phyloP scores from a whole-genome alignment of 2,329 filamentous ascomycete species.

The Pseudocercospora crystallina region DNA sequence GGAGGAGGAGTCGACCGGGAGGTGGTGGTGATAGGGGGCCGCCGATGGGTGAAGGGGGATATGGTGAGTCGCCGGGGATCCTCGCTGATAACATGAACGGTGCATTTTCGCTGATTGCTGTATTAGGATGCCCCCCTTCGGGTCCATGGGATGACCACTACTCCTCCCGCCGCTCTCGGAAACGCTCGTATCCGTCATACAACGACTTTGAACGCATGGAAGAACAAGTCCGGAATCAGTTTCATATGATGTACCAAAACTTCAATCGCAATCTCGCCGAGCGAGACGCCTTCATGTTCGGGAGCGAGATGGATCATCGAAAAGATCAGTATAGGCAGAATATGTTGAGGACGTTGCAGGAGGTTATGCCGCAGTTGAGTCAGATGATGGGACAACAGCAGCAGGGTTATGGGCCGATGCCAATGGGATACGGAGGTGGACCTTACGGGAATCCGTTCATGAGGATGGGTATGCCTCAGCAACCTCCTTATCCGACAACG shows the following conservation, averaged over 20 bases:
- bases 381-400: conserved; percentile 18
- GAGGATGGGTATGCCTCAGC: conserved; percentile 3
- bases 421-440: conserved; percentile 1
- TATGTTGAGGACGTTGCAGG: conserved; percentile 27
- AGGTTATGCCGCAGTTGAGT: conserved; percentile 26
- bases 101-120: too few relatives aligned
- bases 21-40: conserved; percentile 6
- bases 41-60: conserved; percentile 6
- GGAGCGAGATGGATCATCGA: conserved; percentile 24
- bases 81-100: too few relatives aligned
- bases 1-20: conserved; percentile 8
- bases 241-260: conserved; percentile 23
- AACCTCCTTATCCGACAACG: background rate
- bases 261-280: conserved; percentile 21
- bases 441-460: too few relatives aligned
- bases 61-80: background rate
- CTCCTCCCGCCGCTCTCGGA: too few relatives aligned
- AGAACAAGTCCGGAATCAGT: background rate
- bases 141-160: too few relatives aligned
- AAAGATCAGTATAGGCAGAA: conserved; percentile 27
- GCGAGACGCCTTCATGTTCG: conserved; percentile 26
- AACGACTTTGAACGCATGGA: too few relatives aligned
- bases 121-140: too few relatives aligned
- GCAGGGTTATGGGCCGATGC: background rate
- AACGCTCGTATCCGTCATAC: too few relatives aligned